Base-by-base conservation (phyloP, 805 yeast genomes). In the Candida schatavii region DNA sequence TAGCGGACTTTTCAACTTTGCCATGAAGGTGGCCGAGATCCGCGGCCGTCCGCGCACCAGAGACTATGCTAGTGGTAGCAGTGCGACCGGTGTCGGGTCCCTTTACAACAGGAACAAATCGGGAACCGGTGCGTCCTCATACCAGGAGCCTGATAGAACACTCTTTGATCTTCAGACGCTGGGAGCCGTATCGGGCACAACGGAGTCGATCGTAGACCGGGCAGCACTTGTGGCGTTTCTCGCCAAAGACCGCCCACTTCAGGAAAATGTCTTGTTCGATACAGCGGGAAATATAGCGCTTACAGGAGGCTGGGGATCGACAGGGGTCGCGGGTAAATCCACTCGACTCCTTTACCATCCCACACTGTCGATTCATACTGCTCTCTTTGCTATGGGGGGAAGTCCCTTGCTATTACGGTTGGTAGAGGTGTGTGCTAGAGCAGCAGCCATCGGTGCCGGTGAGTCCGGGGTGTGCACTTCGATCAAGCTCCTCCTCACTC, bases 351-450 rank as follows among this genome's bases (percentile, higher is more conserved):
- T 28, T 50, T 42, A 46, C 26, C 70, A 66, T 41, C 44, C 52
- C 13, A 46, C 64, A 4, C 42, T 44, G 4, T 56, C 72, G 1
- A 42, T 66, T 3, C 52, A 61, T 39, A 57, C 52, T 32, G 57
- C 64, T 1, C 47, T 77, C 3, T 68, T 73, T 41, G 54, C 72
- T 1, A 49, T 79, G 14, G 84, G 86, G 2, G 84, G 87, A 0
- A 52, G 77, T 1, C 69, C 77, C 2, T 41, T 77, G 0, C 46
- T 76, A 0, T 54, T 81, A 19, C 59, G 69, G 33, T 42, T 78
- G 14, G 56, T 80, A 1, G 86, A 81, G 45, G 46, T 60, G 3
- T 52, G 80, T 1, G 52, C 55, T 13, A 23, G 27, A 11, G 27
- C 7, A 7, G 27, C 27, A 23, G 11, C 27, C 10, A 23, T 23